A percentile compares a stretch with the other conserved stretches of the same genome.
Evolutionary conservation across 169 alveolate species (phyloP).

Genomic region (Plasmodium adleri): DNA sequence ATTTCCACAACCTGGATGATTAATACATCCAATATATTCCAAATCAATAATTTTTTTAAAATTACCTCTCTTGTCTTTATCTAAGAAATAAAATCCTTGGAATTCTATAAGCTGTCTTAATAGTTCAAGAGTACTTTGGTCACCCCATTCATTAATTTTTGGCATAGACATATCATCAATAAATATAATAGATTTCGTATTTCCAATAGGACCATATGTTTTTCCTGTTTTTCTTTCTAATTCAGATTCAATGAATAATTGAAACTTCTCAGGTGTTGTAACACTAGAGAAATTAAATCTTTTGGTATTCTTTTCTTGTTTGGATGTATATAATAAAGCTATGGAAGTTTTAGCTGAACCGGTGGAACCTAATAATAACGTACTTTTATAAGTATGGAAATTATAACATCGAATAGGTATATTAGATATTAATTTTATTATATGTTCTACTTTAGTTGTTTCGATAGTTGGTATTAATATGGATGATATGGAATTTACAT

Average conservation of each 20-base stretch:
- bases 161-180: conserved; percentile 98
- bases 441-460: conserved; percentile 93
- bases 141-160: conserved; percentile 97
- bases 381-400: conserved; percentile 85
- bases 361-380: conserved; percentile 94
- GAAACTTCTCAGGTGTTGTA: conserved; percentile 95
- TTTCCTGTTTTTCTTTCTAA: conserved; percentile 95
- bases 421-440: conserved; percentile 86
- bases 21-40: conserved; percentile 95
- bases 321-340: conserved; percentile 92
- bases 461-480: conserved; percentile 96
- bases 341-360: conserved; percentile 98
- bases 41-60: conserved; percentile 92
- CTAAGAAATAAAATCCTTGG: conserved; percentile 95
- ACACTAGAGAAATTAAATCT: conserved; percentile 95
- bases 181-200: conserved; percentile 93
- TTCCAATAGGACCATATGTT: conserved; percentile 94
- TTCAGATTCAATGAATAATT: conserved; percentile 95
- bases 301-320: conserved; percentile 91
- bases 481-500: conserved; percentile 89
- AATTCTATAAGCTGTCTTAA: conserved; percentile 94
- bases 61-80: conserved; percentile 95
- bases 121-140: conserved; percentile 95
- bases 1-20: conserved; percentile 98
- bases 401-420: conserved; percentile 82